These are phyloP conservation scores for Thelonectria discophora DNA, from an alignment of 2,329 filamentous ascomycete species.

Conservation along the genomic window DNA sequence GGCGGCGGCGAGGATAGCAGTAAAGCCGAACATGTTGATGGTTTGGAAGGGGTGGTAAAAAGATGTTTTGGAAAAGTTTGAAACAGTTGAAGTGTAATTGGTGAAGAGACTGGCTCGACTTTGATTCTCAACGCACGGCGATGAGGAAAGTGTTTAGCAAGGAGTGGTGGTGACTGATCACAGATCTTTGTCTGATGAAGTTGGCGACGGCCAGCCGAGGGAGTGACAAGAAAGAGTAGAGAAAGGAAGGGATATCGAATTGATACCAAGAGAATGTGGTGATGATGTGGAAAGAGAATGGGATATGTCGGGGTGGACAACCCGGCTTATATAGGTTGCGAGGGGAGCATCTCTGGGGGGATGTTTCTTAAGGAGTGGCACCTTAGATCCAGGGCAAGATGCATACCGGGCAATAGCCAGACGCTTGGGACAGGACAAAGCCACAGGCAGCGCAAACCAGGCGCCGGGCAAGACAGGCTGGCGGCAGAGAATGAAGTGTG, in stretches of 20 bases:
- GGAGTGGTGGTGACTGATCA: constrained; percentile 42
- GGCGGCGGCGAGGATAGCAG: constrained; percentile 31
- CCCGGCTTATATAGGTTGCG: constrained; percentile 34
- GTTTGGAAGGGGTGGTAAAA: constrained; percentile 14
- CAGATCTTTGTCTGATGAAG: constrained; percentile 38
- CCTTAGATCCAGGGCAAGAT: constrained; percentile 27
- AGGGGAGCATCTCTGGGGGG: constrained; percentile 20
- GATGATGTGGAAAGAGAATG: constrained; percentile 21
- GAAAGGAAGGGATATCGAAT: constrained; percentile 34
- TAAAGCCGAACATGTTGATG: constrained; percentile 44
- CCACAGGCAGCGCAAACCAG: constrained; percentile 9
- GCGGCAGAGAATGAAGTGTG: neutral
- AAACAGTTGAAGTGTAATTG: constrained; percentile 28
- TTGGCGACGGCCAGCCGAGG: constrained; percentile 40
- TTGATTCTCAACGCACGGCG: constrained; percentile 42
- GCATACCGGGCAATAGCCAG: constrained; percentile 12
- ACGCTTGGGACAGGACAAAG: constrained; percentile 31
- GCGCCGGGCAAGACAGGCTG: constrained; percentile 5
- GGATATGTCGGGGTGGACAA: constrained; percentile 28
- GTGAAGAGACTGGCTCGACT: constrained; percentile 42
- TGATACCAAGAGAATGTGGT: constrained; percentile 32
- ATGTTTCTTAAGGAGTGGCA: constrained; percentile 11
- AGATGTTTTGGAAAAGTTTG: constrained; percentile 27
- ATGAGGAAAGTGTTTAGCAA: constrained; percentile 38
- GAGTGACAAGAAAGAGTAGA: constrained; percentile 32